phyloP scores from a whole-genome alignment of 176 grass and related monocot species.

The Poa annua region DNA sequence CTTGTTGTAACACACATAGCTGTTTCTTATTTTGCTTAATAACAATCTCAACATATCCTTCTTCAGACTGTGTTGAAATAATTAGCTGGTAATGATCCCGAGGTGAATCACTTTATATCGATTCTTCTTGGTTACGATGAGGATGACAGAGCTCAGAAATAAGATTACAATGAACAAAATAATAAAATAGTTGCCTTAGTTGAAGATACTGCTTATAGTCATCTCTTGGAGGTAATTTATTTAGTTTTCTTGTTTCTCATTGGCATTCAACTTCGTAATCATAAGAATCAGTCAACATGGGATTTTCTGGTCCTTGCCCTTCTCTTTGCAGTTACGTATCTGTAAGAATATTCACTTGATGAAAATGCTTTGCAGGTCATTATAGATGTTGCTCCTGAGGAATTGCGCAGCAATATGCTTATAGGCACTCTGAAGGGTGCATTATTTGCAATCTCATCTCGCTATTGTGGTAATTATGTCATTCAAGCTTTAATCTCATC shows the following conservation, averaged over 20 bases:
- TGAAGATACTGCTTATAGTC: constrained; percentile 88
- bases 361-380: constrained; percentile 42
- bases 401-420: constrained; percentile 65
- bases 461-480: constrained; percentile 88
- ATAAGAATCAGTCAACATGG: background rate
- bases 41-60: constrained; percentile 16
- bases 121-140: constrained; percentile 66
- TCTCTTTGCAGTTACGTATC: constrained; percentile 10
- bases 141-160: constrained; percentile 34
- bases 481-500: constrained; percentile 92
- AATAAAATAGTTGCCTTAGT: constrained; percentile 76
- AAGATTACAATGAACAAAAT: constrained; percentile 48
- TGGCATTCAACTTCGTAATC: constrained; percentile 19
- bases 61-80: constrained; percentile 77
- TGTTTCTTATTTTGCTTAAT: constrained; percentile 12
- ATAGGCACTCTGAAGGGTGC: constrained; percentile 64
- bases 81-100: constrained; percentile 57
- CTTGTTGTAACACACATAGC: background rate
- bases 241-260: constrained; percentile 29
- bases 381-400: constrained; percentile 83
- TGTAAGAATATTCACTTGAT: constrained; percentile 26
- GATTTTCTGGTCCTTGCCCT: background rate
- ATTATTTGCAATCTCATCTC: constrained; percentile 87
- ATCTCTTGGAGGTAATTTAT: constrained; percentile 81
- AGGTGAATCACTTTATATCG: constrained; percentile 67